Base-by-base conservation (phyloP, 805 yeast species). In the Yamadazyma sp. region DNA sequence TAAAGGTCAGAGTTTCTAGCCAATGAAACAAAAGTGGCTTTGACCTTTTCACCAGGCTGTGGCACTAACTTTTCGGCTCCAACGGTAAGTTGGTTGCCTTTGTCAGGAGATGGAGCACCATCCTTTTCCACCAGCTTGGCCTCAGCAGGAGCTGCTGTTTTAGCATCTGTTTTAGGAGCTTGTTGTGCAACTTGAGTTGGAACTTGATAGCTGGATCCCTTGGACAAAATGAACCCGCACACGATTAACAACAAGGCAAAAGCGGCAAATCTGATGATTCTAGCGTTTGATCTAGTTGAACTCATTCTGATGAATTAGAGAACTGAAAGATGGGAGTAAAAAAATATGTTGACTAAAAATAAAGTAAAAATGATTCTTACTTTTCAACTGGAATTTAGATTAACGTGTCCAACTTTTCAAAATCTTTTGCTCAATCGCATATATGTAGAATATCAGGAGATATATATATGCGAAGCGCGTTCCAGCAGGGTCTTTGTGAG, bases 11-110 rank as follows among this genome's bases (percentile, higher is more conserved):
- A 51, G 59, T 85, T 84, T 64, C 95, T 72, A 7, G 90, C 93
- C 50, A 86, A 69, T 0, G 91, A 74, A 13, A 85, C 89, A 59
- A 87, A 84, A 1, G 95, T 80, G 11, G 95, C 95, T 37, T 52
- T 56, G 87, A 42, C 85, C 64, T 56, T 80, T 65, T 46, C 75
- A 75, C 62, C 76, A 4, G 44, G 31, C 22, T 79, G 41, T 24
- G 50, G 41, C 9, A 28, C 35, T 20, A 40, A 30, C 20, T 42
- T 42, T 29, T 39, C 44, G 28, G 45, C 33, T 13, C 47, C 47
- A 13, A 44, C 43, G 24, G 47, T 36, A 30, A 20, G 28, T 19
- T 86, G 68, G 5, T 25, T 25, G 7, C 15, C 28, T n/a, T n/a
- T n/a, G n/a, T n/a, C n/a, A n/a, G n/a, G n/a, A n/a, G n/a, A n/a